These are phyloP conservation scores for Mycosarcoma maydis DNA, from an alignment of 1,284 basidiomycete species.

Conservation along the genomic window DNA sequence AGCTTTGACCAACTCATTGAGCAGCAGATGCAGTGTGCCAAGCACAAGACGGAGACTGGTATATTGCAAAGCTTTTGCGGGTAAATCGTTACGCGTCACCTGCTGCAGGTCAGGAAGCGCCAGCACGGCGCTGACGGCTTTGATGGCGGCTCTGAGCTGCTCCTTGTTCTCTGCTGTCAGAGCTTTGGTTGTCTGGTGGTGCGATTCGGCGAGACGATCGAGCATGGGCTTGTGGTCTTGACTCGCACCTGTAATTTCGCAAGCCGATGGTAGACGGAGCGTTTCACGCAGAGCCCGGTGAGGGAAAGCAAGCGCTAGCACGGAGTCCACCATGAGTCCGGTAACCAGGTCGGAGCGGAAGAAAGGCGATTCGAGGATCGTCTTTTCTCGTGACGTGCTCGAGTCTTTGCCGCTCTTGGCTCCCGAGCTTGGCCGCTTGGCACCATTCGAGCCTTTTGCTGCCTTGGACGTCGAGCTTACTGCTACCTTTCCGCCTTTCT, in stretches of 20 bases:
- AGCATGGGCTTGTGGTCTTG: slow-evolving; percentile 26
- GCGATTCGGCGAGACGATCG: slow-evolving; percentile 19
- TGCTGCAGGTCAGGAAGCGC: slow-evolving; percentile 30
- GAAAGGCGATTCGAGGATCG: slow-evolving; percentile 45
- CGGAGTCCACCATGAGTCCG: slow-evolving; percentile 37
- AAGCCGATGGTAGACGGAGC: slow-evolving; percentile 21
- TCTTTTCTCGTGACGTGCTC: slow-evolving; percentile 27
- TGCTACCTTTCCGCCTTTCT: no score
- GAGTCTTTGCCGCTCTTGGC: neutral
- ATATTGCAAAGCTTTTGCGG: neutral
- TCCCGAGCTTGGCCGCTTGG: neutral
- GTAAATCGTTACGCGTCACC: slow-evolving; percentile 1
- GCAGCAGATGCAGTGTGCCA: slow-evolving; percentile 21
- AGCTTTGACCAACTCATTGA: slow-evolving; percentile 21
- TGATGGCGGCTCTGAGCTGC: slow-evolving; percentile 25
- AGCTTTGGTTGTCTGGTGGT: slow-evolving; percentile 14
- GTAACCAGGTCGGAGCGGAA: slow-evolving; percentile 44
- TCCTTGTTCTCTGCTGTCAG: slow-evolving; percentile 21
- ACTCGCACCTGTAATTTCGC: slow-evolving; percentile 8
- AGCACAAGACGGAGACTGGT: slow-evolving; percentile 32
- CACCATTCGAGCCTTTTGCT: no score
- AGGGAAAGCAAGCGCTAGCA: slow-evolving; percentile 36
- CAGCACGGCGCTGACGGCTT: slow-evolving; percentile 27
- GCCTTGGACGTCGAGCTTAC: no score
- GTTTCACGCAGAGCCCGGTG: slow-evolving; percentile 31